These are phyloP conservation scores for Podila verticillata DNA, from an alignment of 192 early-diverging fungal species.

Conservation along the genomic window DNA sequence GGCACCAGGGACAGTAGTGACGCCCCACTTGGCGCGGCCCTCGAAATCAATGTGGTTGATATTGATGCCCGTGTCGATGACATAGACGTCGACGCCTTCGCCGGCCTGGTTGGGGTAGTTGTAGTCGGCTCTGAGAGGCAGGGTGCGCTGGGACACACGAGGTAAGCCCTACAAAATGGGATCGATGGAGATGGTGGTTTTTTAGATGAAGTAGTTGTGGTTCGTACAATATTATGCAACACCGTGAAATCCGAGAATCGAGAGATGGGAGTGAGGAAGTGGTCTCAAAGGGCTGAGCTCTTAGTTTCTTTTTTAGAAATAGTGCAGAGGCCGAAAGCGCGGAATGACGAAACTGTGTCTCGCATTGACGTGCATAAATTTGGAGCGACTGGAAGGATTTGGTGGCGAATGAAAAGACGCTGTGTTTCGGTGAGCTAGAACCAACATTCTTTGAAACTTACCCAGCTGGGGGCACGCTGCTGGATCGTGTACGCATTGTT, in stretches of 20 bases:
- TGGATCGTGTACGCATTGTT: constrained; percentile 37
- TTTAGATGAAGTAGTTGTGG: background rate
- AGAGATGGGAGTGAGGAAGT: too few species aligned
- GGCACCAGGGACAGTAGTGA: constrained; percentile 38
- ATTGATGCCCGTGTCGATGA: constrained; percentile 72
- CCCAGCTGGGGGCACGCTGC: constrained; percentile 37
- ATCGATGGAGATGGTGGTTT: background rate
- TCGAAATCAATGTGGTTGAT: constrained; percentile 61
- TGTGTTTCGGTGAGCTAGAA: too few species aligned
- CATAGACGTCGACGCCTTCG: constrained; percentile 65
- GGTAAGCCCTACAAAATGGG: constrained; percentile 56
- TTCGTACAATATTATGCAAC: background rate
- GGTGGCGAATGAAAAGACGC: too few species aligned
- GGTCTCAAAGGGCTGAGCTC: too few species aligned
- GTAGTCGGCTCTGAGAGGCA: constrained; percentile 59
- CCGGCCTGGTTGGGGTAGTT: constrained; percentile 70
- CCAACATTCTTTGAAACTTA: constrained; percentile 3
- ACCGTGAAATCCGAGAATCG: background rate
- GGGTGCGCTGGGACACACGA: constrained; percentile 52
- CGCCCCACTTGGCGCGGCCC: constrained; percentile 64
- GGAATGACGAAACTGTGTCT: too few species aligned
- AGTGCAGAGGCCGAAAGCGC: too few species aligned
- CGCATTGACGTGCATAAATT: too few species aligned
- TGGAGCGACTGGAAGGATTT: too few species aligned
- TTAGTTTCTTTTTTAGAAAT: too few species aligned